Conservation (phyloP, 768 basidiomycete genomes). For the Xerocomus potaroensis region DNA sequence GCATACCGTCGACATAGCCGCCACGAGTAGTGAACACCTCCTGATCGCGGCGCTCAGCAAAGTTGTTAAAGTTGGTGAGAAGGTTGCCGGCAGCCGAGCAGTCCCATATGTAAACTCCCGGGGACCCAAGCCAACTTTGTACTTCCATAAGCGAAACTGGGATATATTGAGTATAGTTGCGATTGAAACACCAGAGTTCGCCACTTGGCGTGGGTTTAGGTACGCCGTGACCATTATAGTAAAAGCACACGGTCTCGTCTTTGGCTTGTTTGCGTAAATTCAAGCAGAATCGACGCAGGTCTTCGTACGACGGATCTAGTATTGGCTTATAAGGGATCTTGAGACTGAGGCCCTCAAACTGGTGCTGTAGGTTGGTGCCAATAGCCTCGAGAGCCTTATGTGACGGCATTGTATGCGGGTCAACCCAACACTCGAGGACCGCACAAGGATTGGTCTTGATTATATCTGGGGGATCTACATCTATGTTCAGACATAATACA, state of each 20-base stretch:
- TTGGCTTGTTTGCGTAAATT: conserved; percentile 83
- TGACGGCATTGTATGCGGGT: conserved; percentile 88
- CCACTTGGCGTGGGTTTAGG: conserved; percentile 94
- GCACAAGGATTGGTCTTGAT: conserved; percentile 98
- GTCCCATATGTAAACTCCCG: conserved; percentile 98
- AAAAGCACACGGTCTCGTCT: conserved; percentile 90
- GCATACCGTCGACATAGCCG: conserved; percentile 53
- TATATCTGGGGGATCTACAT: conserved; percentile 95
- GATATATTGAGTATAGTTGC: conserved; percentile 96
- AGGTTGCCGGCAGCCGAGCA: conserved; percentile 97
- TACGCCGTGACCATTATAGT: conserved; percentile 98
- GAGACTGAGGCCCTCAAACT: conserved; percentile 92
- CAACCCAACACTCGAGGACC: conserved; percentile 94
- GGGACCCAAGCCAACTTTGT: conserved; percentile 90
- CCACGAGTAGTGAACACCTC: conserved; percentile 57
- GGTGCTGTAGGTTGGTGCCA: conserved; percentile 87
- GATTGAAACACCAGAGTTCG: conserved; percentile 98
- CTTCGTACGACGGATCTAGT: conserved; percentile 92
- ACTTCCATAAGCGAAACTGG: conserved; percentile 93
- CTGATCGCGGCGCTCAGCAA: conserved; percentile 70
- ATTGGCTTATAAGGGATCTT: conserved; percentile 94
- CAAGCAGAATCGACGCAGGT: conserved; percentile 82
- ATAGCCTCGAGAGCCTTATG: conserved; percentile 93
- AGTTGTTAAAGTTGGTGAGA: conserved; percentile 80
- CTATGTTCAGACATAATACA: conserved; percentile 93